These are phyloP conservation scores for Alternaria arbusti DNA, from an alignment of 2,329 filamentous ascomycete species.

Conservation along the genomic window DNA sequence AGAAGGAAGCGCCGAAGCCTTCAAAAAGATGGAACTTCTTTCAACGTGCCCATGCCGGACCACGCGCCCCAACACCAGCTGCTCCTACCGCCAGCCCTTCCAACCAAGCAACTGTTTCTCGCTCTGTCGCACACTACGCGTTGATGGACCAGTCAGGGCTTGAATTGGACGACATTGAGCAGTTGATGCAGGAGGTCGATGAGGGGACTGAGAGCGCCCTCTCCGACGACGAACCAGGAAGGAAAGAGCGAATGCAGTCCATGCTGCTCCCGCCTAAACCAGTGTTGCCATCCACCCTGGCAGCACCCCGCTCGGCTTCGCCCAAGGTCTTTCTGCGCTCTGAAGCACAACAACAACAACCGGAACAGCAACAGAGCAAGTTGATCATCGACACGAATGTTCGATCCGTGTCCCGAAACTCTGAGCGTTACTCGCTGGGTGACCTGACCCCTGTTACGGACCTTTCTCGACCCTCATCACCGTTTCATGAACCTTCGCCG, in stretches of 20 bases:
- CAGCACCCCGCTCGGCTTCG: conserved; percentile 42
- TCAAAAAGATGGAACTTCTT: conserved; percentile 66
- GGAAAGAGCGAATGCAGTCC: conserved; percentile 44
- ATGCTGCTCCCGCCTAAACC: conserved; percentile 49
- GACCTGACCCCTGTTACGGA: conserved; percentile 45
- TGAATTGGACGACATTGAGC: conserved; percentile 54
- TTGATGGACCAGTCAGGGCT: conserved; percentile 59
- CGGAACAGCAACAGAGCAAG: conserved; percentile 19
- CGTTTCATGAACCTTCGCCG: conserved; percentile 27
- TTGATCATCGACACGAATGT: conserved; percentile 32
- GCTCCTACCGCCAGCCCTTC: conserved; percentile 50
- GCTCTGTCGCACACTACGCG: conserved; percentile 64
- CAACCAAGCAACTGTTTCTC: conserved; percentile 35
- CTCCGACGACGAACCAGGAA: conserved; percentile 28
- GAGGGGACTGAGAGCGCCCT: conserved; percentile 31
- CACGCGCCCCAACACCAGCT: conserved; percentile 43
- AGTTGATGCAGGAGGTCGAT: conserved; percentile 53
- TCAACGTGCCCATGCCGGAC: conserved; percentile 55
- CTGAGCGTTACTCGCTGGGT: conserved; percentile 24
- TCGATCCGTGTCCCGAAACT: conserved; percentile 5
- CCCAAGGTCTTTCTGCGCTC: conserved; percentile 45
- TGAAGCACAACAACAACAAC: conserved; percentile 19
- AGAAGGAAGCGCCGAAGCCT: conserved; percentile 46
- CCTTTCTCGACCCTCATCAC: conserved; percentile 41
- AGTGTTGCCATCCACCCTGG: conserved; percentile 35